Conservation (phyloP, 805 yeast species). For the Candida incommunis region DNA sequence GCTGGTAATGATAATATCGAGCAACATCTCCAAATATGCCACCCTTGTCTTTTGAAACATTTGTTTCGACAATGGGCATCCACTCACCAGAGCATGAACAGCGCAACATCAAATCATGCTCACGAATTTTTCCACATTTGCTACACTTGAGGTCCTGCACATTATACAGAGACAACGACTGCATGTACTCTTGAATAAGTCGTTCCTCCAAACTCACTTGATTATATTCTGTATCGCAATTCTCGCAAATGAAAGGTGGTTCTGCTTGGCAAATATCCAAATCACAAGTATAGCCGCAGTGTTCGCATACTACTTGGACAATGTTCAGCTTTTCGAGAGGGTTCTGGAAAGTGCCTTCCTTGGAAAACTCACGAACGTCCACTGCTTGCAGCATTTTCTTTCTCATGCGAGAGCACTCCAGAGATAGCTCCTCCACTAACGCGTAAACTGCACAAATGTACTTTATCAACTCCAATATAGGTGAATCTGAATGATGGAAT, state of each 20-base stretch:
- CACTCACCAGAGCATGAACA: slow-evolving; percentile 87
- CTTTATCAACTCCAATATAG: slow-evolving; percentile 70
- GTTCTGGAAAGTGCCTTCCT: slow-evolving; percentile 54
- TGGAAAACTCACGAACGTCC: slow-evolving; percentile 75
- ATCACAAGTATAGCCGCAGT: slow-evolving; percentile 62
- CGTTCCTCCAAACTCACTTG: slow-evolving; percentile 65
- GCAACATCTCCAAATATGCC: neutral
- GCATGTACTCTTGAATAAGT: slow-evolving; percentile 49
- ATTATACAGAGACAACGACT: slow-evolving; percentile 43
- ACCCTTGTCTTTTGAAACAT: neutral
- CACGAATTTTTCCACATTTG: slow-evolving; percentile 58
- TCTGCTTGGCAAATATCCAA: slow-evolving; percentile 59
- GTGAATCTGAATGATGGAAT: slow-evolving; percentile 44
- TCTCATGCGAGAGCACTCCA: slow-evolving; percentile 65
- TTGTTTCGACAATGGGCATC: slow-evolving; percentile 18
- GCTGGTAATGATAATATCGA: neutral
- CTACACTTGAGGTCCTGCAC: slow-evolving; percentile 71
- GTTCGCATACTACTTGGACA: slow-evolving; percentile 59
- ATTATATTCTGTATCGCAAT: slow-evolving; percentile 52
- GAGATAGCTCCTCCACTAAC: slow-evolving; percentile 44
- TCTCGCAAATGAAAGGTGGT: slow-evolving; percentile 40
- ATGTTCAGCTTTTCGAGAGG: slow-evolving; percentile 61
- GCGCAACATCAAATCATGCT: slow-evolving; percentile 52
- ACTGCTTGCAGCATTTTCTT: slow-evolving; percentile 58
- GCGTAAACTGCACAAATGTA: slow-evolving; percentile 56